Conservation (phyloP, 768 basidiomycete genomes). For the Amanita jacksonii region DNA sequence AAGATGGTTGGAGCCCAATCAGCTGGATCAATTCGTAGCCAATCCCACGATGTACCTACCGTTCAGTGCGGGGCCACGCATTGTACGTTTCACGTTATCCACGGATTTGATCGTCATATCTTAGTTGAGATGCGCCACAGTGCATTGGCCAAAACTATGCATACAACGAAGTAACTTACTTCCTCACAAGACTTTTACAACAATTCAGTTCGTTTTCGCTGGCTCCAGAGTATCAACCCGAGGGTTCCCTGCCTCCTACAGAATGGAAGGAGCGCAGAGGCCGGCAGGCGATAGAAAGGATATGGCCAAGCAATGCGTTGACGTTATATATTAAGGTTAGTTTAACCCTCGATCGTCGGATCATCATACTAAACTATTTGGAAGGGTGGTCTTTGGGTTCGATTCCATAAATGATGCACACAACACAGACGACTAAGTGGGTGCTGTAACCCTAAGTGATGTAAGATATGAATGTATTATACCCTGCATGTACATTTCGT, state of each 20-base stretch:
- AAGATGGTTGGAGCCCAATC: conserved; percentile 58
- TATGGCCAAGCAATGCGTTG: conserved; percentile 56
- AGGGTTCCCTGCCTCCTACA: conserved; percentile 48
- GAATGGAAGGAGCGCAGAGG: conserved; percentile 44
- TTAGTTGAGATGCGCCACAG: conserved; percentile 22
- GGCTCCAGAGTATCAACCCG: conserved; percentile 51
- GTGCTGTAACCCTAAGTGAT: no score
- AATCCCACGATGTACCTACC: conserved; percentile 67
- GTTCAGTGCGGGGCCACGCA: conserved; percentile 63
- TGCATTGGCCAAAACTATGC: conserved; percentile 70
- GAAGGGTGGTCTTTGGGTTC: conserved; percentile 54
- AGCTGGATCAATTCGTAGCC: conserved; percentile 38
- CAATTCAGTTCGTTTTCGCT: conserved; percentile 51
- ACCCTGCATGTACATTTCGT: no score
- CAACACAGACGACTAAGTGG: no score
- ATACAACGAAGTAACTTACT: conserved; percentile 67
- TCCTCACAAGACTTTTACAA: conserved; percentile 60
- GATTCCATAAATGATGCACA: conserved; percentile 21
- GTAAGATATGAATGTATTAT: no score
- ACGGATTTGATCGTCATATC: neutral
- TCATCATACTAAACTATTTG: neutral
- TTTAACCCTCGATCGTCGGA: conserved; percentile 4
- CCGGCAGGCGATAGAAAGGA: conserved; percentile 44
- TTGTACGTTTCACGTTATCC: conserved; percentile 23
- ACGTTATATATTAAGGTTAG: conserved; percentile 60